Conservation (phyloP, 2,329 filamentous ascomycete species). For the Lachnellula subtilissima region DNA sequence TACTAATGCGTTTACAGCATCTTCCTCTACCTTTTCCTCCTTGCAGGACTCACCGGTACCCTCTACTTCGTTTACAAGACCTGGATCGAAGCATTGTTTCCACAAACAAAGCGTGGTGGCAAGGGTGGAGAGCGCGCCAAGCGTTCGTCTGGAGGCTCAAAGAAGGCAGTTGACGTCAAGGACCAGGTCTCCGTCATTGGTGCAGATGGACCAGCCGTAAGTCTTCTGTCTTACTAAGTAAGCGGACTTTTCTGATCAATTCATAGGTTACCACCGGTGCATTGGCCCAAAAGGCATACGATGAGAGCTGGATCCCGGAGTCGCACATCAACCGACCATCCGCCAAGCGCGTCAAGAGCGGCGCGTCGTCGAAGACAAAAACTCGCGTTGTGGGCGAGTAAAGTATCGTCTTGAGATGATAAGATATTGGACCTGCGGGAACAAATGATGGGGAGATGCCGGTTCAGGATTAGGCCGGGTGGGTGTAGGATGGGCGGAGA, state of each 20-base stretch:
- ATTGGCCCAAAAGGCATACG: conserved; percentile 28
- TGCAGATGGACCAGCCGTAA: conserved; percentile 40
- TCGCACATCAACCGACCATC: conserved; percentile 84
- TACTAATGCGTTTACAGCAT: conserved; percentile 54
- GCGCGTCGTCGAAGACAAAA: conserved; percentile 28
- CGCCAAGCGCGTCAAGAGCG: conserved; percentile 61
- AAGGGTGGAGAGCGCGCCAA: conserved; percentile 44
- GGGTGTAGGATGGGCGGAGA: too few species aligned
- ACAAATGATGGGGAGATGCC: too few species aligned
- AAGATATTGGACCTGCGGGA: not conserved
- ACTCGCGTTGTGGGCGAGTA: conserved; percentile 13
- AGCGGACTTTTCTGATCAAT: not conserved
- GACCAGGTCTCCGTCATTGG: conserved; percentile 60
- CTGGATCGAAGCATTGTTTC: conserved; percentile 94
- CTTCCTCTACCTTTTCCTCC: conserved; percentile 94
- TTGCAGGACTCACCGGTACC: conserved; percentile 69
- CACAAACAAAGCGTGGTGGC: conserved; percentile 64
- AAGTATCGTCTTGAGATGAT: not conserved
- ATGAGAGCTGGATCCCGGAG: conserved; percentile 33
- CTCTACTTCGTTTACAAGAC: conserved; percentile 98
- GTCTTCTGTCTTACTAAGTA: not conserved
- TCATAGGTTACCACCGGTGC: conserved; percentile 24
- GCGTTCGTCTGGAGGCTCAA: conserved; percentile 55
- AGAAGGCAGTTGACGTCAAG: conserved; percentile 56
- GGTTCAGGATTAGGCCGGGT: too few species aligned